Percentiles rank a stretch among this genome's conserved stretches.
Conservation (phyloP, 2,329 filamentous ascomycete species). For the Neonectria sp. region DNA sequence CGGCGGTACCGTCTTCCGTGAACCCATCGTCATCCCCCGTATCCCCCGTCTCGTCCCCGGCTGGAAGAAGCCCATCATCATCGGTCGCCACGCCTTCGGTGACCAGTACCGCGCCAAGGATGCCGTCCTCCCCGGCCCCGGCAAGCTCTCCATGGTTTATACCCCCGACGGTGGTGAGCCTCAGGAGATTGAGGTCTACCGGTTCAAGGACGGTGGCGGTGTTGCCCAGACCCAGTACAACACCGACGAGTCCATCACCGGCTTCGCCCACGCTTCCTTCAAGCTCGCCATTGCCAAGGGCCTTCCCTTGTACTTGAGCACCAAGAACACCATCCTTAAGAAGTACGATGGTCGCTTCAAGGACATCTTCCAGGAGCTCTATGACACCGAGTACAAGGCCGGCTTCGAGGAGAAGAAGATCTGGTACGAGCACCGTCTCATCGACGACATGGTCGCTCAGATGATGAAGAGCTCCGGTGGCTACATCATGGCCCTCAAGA, state of each 20-base stretch:
- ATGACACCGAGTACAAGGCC: constrained; percentile 87
- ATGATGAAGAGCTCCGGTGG: constrained; percentile 99
- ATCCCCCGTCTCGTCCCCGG: constrained; percentile 95
- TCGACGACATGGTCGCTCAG: constrained; percentile 99
- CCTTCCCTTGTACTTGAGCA: constrained; percentile 99
- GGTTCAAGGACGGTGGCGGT: constrained; percentile 89
- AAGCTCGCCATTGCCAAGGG: constrained; percentile 92
- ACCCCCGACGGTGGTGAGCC: constrained; percentile 88
- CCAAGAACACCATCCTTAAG: constrained; percentile 99
- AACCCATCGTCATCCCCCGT: constrained; percentile 95
- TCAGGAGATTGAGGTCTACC: constrained; percentile 89
- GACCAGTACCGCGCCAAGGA: constrained; percentile 99
- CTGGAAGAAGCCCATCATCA: constrained; percentile 99
- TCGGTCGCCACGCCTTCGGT: constrained; percentile 97
- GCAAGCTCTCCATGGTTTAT: constrained; percentile 95
- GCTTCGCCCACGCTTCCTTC: constrained; percentile 97
- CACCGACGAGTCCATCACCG: constrained; percentile 93
- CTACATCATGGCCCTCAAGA: constrained; percentile 98
- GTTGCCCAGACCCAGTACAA: constrained; percentile 98
- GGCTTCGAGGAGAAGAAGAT: constrained; percentile 93
- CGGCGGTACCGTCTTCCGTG: constrained; percentile 98
- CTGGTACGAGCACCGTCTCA: constrained; percentile 99
- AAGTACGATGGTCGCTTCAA: constrained; percentile 99
- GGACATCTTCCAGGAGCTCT: constrained; percentile 99
- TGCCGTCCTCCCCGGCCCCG: constrained; percentile 83